phyloP scores from a whole-genome alignment of 2,329 filamentous ascomycete genomes.

The Fusarium bulbicola region DNA sequence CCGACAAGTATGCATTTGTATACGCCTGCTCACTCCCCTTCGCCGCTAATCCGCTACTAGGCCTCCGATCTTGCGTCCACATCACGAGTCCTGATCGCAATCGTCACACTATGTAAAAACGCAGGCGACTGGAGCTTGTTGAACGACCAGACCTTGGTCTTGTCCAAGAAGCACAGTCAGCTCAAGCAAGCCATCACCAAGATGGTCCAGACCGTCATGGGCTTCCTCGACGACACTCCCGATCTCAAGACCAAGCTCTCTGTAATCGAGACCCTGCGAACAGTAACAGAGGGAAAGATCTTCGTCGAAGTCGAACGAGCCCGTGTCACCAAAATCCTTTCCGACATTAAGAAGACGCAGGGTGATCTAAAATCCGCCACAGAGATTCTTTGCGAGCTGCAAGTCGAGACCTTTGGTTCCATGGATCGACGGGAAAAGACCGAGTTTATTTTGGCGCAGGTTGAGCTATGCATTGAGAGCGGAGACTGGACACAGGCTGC shows the following conservation, averaged over 20 bases:
- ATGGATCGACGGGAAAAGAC: constrained; percentile 99
- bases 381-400: constrained; percentile 94
- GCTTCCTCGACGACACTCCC: constrained; percentile 87
- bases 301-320: constrained; percentile 99
- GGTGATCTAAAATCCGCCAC: constrained; percentile 90
- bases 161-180: constrained; percentile 99
- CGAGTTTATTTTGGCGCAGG: constrained; percentile 96
- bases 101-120: constrained; percentile 95
- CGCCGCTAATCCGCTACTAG: constrained; percentile 55
- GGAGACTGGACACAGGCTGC: constrained; percentile 96
- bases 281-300: constrained; percentile 99
- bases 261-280: constrained; percentile 93
- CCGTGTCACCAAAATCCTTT: constrained; percentile 92
- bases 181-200: constrained; percentile 98
- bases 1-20: constrained; percentile 75
- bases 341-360: constrained; percentile 96
- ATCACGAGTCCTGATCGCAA: constrained; percentile 84
- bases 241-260: constrained; percentile 88
- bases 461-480: constrained; percentile 92
- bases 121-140: constrained; percentile 91
- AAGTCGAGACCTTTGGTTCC: constrained; percentile 98
- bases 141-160: constrained; percentile 93
- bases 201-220: constrained; percentile 98
- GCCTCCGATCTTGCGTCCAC: constrained; percentile 96
- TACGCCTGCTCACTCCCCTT: constrained; percentile 19